Evolutionary conservation across 148 eudicot genomes (phyloP).

Genomic region (Gaultheria prostrata): DNA sequence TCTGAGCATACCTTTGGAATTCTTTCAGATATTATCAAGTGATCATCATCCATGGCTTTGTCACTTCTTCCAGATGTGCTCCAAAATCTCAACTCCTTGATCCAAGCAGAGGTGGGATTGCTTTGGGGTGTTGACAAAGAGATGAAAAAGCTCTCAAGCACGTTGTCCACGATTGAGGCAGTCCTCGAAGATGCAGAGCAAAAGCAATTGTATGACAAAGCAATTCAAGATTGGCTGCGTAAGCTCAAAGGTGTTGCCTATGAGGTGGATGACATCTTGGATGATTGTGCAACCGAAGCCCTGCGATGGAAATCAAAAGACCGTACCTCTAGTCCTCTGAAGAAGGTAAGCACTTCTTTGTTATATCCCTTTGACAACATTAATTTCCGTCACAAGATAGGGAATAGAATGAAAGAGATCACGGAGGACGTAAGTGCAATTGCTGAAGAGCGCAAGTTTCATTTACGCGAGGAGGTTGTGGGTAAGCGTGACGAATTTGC

Average conservation of each 20-base stretch:
- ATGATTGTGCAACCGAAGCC: conserved; percentile 1
- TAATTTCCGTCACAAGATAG: conserved; percentile 10
- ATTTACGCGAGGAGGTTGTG: conserved; percentile 5
- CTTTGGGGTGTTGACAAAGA: conserved; percentile 1
- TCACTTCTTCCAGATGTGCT: not conserved
- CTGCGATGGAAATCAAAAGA: not conserved
- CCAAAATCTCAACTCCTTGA: conserved; percentile 1
- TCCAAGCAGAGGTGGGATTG: not conserved
- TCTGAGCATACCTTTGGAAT: not conserved
- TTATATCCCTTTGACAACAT: not conserved
- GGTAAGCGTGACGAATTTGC: not conserved
- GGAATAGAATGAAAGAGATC: conserved; percentile 5
- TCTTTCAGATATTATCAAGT: not conserved
- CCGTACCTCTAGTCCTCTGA: not conserved
- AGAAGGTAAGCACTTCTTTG: not conserved
- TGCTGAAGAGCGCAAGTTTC: conserved; percentile 22
- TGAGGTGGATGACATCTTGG: not conserved
- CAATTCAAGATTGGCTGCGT: not conserved
- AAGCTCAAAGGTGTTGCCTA: not conserved
- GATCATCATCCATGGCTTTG: not conserved
- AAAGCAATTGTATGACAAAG: not conserved
- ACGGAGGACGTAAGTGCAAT: not conserved
- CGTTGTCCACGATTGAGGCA: not conserved
- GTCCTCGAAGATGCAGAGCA: not conserved
- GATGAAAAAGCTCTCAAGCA: not conserved